These are phyloP conservation scores for Fagus crenata DNA, from an alignment of 306 rosid species.

Conservation along the genomic window DNA sequence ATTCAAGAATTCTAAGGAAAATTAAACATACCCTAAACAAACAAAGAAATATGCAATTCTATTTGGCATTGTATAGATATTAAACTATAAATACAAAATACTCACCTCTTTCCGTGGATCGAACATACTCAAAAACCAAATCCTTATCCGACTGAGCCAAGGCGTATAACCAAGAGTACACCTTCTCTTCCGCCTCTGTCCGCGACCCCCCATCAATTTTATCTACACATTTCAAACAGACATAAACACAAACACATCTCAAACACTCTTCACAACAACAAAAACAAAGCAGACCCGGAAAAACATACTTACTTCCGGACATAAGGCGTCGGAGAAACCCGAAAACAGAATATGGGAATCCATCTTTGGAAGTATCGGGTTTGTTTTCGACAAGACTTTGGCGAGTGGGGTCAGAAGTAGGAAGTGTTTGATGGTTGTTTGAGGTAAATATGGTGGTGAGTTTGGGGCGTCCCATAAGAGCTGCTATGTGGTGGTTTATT, in stretches of 20 bases:
- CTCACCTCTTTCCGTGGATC: conserved; percentile 81
- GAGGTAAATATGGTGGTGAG: conserved; percentile 39
- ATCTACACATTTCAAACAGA: conserved; percentile 38
- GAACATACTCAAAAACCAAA: conserved; percentile 74
- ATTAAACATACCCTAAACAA: neutral
- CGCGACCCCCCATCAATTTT: conserved; percentile 62
- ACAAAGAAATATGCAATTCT: neutral
- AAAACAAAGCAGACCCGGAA: neutral
- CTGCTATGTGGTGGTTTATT: neutral
- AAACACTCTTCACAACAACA: conserved; percentile 2
- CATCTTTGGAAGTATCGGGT: conserved; percentile 25
- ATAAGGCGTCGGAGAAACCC: conserved; percentile 37
- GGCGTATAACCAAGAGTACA: conserved; percentile 69
- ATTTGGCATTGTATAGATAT: neutral
- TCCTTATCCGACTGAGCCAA: conserved; percentile 66
- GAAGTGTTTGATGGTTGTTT: conserved; percentile 34
- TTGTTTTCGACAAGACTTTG: conserved; percentile 44
- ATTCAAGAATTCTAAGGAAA: neutral
- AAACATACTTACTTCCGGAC: conserved; percentile 35
- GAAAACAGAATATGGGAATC: conserved; percentile 16
- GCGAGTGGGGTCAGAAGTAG: conserved; percentile 36
- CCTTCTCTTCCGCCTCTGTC: conserved; percentile 72
- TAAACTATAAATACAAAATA: neutral
- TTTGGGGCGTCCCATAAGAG: conserved; percentile 46
- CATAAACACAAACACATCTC: conserved; percentile 27